A percentile compares a stretch with the other conserved stretches of the same genome.
Evolutionary conservation across 139 green algal genomes (phyloP).

Genomic region (Volvox africanus): DNA sequence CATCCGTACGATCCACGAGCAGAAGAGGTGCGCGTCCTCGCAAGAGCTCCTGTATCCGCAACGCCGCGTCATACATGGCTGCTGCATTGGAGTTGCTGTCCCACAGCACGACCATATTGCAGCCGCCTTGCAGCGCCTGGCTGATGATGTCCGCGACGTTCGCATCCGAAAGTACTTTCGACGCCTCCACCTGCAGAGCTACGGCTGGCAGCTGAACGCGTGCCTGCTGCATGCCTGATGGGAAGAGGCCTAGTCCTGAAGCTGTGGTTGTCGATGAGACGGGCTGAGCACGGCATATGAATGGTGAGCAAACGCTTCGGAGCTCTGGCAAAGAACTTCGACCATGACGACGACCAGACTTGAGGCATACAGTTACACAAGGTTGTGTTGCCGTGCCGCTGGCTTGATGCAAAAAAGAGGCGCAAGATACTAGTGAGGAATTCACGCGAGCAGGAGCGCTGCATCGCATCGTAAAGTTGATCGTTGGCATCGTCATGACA

Average conservation of each 20-base stretch:
- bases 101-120: constrained; percentile 71
- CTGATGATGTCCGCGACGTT: constrained; percentile 40
- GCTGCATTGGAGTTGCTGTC: constrained; percentile 71
- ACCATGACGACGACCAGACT: no score
- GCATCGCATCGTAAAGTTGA: not conserved
- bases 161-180: constrained; percentile 49
- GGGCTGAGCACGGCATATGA: not conserved
- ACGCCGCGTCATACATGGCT: constrained; percentile 86
- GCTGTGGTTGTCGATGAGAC: not conserved
- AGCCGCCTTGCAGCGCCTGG: constrained; percentile 58
- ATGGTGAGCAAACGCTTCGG: not conserved
- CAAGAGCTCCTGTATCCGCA: constrained; percentile 78
- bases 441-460: not conserved
- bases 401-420: not conserved
- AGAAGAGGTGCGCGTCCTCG: constrained; percentile 85
- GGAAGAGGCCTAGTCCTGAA: constrained; percentile 60
- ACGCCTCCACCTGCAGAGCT: constrained; percentile 66
- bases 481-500: not conserved
- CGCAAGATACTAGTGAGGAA: not conserved
- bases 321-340: not conserved
- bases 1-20: constrained; percentile 89
- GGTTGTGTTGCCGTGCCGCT: not conserved
- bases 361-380: not conserved
- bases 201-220: constrained; percentile 81
- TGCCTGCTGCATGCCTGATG: constrained; percentile 75